Base-by-base conservation (phyloP, 331 rosid species). In the Phaseolus coccineus region DNA sequence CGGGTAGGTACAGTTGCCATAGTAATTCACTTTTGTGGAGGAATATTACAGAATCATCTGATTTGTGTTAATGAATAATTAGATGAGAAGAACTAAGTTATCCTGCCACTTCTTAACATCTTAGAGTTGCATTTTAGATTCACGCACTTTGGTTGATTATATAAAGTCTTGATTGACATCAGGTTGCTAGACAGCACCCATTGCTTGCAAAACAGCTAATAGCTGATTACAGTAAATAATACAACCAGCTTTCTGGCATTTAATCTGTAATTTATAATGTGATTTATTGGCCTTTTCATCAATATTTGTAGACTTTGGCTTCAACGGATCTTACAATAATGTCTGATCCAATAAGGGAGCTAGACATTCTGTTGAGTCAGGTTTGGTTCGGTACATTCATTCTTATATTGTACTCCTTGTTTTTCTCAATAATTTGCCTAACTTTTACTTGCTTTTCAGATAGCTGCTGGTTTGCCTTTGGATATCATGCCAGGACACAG, bases 401-500 rank as follows among this genome's bases (percentile, higher is more conserved):
- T 81, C 78, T 51, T 65, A 30, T 62, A 65, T 25, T 53, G 27
- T 53, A 64, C 37, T 63, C 55, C 13, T 25, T 78, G 46, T 57
- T 19, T 37, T 71, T 71, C 14, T 53, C 80, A 56, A 57, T 35
- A 48, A 79, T 47, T 71, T 80, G 79, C 81, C 82, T 84, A 83
- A 66, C 22, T 57, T 80, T 77, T 71, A 75, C 79, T 47, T 86
- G 8, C 25, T 81, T 68, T 80, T 83, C 75, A 95, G 99, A 88
- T 95, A 79, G 87, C 90, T 69, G 97, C 92, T 51, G 90, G 93
- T 73, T 81, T 95, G 87, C 87, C 97, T 65, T 59, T 95, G 78
- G 99, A 95, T 87, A 91, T 95, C 88, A 95, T 95, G 98, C 99
- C 99, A 12, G 99, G 99, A 77, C 84, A 92, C 25, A 67, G 79